phyloP scores from a whole-genome alignment of 139 green algal genomes.

The Nannochloris sp. region DNA sequence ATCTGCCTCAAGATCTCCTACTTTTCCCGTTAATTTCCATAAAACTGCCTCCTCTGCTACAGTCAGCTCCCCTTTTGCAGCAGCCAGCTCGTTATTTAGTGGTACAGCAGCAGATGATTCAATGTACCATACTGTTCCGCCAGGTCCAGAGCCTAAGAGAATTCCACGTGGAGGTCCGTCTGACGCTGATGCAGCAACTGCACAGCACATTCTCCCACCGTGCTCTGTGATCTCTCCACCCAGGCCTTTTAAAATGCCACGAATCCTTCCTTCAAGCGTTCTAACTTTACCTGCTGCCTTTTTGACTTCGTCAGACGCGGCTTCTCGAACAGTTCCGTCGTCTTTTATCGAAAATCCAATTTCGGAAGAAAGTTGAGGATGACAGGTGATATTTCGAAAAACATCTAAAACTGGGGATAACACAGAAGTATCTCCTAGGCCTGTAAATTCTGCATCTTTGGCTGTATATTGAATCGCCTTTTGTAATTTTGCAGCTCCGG shows the following conservation, averaged over 20 bases:
- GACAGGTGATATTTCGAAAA: neutral
- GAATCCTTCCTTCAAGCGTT: slow-evolving; percentile 38
- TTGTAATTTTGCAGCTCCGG: slow-evolving; percentile 30
- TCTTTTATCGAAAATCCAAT: slow-evolving; percentile 27
- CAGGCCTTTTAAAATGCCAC: slow-evolving; percentile 47
- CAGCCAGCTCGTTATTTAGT: slow-evolving; percentile 73
- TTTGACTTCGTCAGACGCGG: slow-evolving; percentile 52
- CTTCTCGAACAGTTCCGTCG: slow-evolving; percentile 40
- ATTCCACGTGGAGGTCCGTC: slow-evolving; percentile 29
- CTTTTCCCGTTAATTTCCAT: slow-evolving; percentile 51
- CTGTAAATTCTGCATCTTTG: neutral
- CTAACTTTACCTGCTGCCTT: slow-evolving; percentile 32
- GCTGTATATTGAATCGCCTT: slow-evolving; percentile 8
- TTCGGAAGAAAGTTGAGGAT: slow-evolving; percentile 4
- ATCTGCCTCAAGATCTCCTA: slow-evolving; percentile 12
- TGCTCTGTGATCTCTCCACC: slow-evolving; percentile 58
- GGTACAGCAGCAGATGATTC: slow-evolving; percentile 62
- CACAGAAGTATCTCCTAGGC: neutral
- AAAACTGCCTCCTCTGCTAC: slow-evolving; percentile 73
- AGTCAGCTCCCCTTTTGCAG: slow-evolving; percentile 45
- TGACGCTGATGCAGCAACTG: slow-evolving; percentile 24
- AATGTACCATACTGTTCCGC: slow-evolving; percentile 39
- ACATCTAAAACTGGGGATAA: neutral
- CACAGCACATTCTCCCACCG: slow-evolving; percentile 60
- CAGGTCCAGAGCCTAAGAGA: slow-evolving; percentile 42